Percentiles rank a stretch among this genome's conserved stretches.
phyloP scores from a whole-genome alignment of 768 basidiomycete species.

The Phaeotremella skinneri region DNA sequence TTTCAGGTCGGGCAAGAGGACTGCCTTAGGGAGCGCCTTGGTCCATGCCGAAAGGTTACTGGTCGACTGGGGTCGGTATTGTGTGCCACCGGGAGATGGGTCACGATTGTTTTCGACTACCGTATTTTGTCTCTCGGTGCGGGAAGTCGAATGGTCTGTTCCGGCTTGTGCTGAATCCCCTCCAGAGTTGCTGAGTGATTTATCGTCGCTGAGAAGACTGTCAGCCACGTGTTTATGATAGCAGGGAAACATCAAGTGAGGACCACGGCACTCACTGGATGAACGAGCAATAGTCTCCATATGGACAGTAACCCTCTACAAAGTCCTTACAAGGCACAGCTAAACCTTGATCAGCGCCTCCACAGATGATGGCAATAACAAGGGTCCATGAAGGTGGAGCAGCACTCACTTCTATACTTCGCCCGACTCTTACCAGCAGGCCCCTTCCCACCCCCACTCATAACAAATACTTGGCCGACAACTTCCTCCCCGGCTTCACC shows the following conservation, averaged over 20 bases:
- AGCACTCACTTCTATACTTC: constrained; percentile 48
- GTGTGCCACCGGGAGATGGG: neutral
- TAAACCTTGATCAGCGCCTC: constrained; percentile 12
- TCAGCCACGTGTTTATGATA: neutral
- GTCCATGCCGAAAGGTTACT: neutral
- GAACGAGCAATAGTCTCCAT: constrained; percentile 52
- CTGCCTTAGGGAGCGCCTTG: constrained; percentile 12
- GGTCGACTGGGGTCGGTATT: neutral
- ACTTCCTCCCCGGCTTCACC: constrained; percentile 35
- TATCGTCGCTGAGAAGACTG: constrained; percentile 10
- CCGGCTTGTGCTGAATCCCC: too few species aligned
- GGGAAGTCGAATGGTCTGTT: too few species aligned
- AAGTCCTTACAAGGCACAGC: constrained; percentile 49
- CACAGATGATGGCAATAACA: neutral
- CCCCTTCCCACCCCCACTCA: constrained; percentile 50
- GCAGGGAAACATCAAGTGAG: neutral
- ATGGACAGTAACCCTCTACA: constrained; percentile 46
- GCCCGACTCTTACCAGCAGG: constrained; percentile 41
- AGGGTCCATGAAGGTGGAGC: neutral
- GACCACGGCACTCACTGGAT: constrained; percentile 39
- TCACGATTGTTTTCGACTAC: neutral
- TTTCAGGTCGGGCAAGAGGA: constrained; percentile 8
- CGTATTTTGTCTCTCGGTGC: neutral
- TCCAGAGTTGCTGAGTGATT: constrained; percentile 7
- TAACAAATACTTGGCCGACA: constrained; percentile 42